Conservation (phyloP, 2,329 filamentous ascomycete species). For the Clonostachys solani region DNA sequence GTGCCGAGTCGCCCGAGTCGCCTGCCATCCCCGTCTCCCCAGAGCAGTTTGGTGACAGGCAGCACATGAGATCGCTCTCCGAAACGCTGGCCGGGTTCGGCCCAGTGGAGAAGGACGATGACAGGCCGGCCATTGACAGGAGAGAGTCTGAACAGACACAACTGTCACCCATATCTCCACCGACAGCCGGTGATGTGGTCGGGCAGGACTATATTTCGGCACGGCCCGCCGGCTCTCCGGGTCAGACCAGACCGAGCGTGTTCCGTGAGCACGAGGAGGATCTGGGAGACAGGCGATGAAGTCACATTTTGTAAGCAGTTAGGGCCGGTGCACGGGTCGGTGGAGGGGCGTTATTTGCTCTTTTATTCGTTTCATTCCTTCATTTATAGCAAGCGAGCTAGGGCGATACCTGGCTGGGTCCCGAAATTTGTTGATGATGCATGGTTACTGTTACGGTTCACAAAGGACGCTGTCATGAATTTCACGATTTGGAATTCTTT, state of each 20-base stretch:
- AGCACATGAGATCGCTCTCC: conserved; percentile 3
- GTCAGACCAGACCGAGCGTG: conserved; percentile 29
- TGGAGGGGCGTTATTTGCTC: no score
- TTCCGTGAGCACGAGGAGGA: conserved; percentile 37
- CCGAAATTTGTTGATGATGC: no score
- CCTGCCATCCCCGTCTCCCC: conserved; percentile 1
- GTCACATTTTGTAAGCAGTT: no score
- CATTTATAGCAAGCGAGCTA: no score
- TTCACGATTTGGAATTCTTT: neutral
- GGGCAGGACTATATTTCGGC: conserved; percentile 20
- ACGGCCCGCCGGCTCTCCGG: conserved; percentile 11
- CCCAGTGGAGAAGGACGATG: neutral
- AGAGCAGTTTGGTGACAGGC: neutral
- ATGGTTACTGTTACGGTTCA: no score
- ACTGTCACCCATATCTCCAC: conserved; percentile 17
- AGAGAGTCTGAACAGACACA: conserved; percentile 2
- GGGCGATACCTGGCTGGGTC: no score
- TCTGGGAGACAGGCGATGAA: conserved; percentile 16
- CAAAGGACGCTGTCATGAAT: no score
- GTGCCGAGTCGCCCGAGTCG: conserved; percentile 15
- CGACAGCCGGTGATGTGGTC: conserved; percentile 14
- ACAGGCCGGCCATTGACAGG: neutral
- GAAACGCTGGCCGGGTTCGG: conserved; percentile 1
- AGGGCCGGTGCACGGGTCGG: no score
- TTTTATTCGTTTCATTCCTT: no score